phyloP scores from a whole-genome alignment of 164 flowering plant genomes.

The Macadamia tetraphylla region DNA sequence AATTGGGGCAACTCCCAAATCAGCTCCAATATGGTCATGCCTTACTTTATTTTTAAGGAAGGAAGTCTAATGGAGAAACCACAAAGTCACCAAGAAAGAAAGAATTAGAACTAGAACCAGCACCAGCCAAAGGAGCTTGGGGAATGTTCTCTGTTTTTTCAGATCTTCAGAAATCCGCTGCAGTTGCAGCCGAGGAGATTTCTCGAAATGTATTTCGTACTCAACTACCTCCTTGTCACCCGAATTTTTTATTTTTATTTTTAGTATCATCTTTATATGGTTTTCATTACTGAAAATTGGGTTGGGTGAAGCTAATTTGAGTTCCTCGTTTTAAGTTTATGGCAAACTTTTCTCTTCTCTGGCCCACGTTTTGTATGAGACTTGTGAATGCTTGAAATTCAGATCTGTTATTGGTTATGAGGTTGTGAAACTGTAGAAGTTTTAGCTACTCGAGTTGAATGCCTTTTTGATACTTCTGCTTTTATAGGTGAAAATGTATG shows the following conservation, averaged over 20 bases:
- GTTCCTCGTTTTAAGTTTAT: neutral
- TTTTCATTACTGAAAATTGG: constrained; percentile 5
- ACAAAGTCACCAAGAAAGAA: constrained; percentile 13
- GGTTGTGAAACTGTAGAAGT: too few species aligned
- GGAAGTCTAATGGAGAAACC: constrained; percentile 21
- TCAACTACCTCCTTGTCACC: too few species aligned
- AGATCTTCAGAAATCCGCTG: constrained; percentile 89
- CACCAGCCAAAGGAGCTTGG: constrained; percentile 87
- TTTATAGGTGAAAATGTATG: too few species aligned
- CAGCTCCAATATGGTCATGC: too few species aligned
- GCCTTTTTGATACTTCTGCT: too few species aligned
- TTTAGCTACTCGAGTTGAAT: too few species aligned
- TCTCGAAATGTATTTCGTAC: constrained; percentile 66
- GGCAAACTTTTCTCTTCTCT: too few species aligned
- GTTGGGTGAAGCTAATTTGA: neutral
- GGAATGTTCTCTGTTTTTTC: constrained; percentile 71
- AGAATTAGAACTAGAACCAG: neutral
- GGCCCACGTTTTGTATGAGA: neutral
- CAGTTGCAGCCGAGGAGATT: constrained; percentile 81
- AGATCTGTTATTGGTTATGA: neutral
- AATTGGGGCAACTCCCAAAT: too few species aligned
- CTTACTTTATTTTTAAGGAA: neutral
- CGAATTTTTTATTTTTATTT: neutral
- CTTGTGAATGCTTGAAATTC: neutral
- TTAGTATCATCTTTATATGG: neutral